Base-by-base conservation (phyloP, 768 basidiomycete genomes). In the Boletus rubescentipes region DNA sequence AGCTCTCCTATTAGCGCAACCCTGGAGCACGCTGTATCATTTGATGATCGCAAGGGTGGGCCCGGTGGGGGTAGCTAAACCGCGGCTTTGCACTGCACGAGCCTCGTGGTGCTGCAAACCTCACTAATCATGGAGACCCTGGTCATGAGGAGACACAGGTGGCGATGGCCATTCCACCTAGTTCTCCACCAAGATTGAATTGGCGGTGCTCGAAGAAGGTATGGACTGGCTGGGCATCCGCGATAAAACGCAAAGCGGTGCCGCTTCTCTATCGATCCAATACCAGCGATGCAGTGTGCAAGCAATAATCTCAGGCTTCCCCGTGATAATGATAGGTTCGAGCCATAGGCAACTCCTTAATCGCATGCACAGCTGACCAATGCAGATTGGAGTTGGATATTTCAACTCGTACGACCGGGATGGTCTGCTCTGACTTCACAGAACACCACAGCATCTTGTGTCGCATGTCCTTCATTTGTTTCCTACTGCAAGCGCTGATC, bases 151-250 rank as follows among this genome's bases (percentile, higher is more conserved):
- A 40, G 29, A n/a, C 18, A 1, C 36, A 34, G 15, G 9, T 49
- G 46, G 49, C 41, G 42, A 51, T 54, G 49, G 38, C 29, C 9
- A 37, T 32, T 32, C 44, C 37, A 31, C 45, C 23, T 5, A 30
- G 41, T 31, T 37, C 5, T 58, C 21, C 43, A 35, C 43, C 18
- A 51, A 41, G 36, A 48, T 14, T 31, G 40, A 10, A 16, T 50
- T 36, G 53, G 66, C 66, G 29, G 46, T 68, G 60, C 55, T 63
- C 20, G 40, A 53, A 50, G 51, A 51, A 63, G 55, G 49, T 53
- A 34, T 49, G 54, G 56, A 56, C 29, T 36, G 14, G 31, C 26
- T 47, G 16, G 32, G 41, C 12, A 16, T 44, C 23, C 44, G 23
- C 15, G 41, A 51, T 48, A n/a, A 30, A 45, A 48, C 61, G 52